Evolutionary conservation across 768 basidiomycete genomes (phyloP), one percentile per base, ranked within the genome.

Genomic region (Albatrellus ellisii): DNA sequence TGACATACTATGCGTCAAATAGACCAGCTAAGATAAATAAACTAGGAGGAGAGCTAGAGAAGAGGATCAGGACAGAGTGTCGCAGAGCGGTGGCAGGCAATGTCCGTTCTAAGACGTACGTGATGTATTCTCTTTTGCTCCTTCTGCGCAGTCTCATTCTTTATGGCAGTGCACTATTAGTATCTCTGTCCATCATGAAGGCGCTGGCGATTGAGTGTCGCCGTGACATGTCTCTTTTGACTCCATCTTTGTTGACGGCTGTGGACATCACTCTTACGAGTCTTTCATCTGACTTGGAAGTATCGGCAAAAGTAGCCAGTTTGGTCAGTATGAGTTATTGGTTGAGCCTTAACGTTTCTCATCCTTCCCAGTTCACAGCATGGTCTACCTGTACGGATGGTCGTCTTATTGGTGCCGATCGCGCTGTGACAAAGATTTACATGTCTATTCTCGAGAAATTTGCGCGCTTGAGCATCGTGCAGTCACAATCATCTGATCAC

Each of bases 361-460:
- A n/a, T 35, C 17, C 27, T 15, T 18, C n/a, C 25, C 51, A 91
- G 83, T 89, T 94, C 53, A 85, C 81, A 3, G 81, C 88, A 1
- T 97, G 88, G 82, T 81, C 83, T 15, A 91, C 90, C 12, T 95
- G 79, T 50, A 89, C 91, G 17, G 82, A 92, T 50, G 88, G 89
- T 0, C 77, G 78, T 41, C 65, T 84, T 29, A 77, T 92, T 47
- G 86, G 84, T 21, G 74, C 79, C 10, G 90, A 94, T 54, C 72
- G 72, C 42, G 60, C 55, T 24, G 62, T 87, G 37, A 84, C 86
- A 0, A 64, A 66, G 21, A 70, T 78, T 43, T 94, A 94, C 58
- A 61, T 87, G 25, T 66, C 69, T 6, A 71, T 76, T 24, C 68
- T 94, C 27, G 61, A 59, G 9, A 72, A 67, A 45, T 89, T 94